These are phyloP conservation scores for Picea sitchensis DNA, from an alignment of 75 land plant species.

Conservation along the genomic window DNA sequence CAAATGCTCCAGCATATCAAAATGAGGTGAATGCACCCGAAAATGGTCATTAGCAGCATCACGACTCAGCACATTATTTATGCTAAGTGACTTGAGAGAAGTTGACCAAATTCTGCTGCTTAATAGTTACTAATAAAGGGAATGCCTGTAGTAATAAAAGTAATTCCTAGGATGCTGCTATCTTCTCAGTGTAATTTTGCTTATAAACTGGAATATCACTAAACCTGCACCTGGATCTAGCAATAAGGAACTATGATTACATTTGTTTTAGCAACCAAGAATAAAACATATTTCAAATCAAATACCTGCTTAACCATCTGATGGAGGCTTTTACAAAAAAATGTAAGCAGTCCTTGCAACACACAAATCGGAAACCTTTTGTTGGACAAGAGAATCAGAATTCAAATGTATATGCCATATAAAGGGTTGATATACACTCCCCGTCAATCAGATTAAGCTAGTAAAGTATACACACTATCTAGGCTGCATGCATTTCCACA, in stretches of 20 bases:
- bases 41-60: background rate
- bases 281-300: background rate
- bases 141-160: background rate
- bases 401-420: background rate
- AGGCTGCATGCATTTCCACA: no score
- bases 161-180: background rate
- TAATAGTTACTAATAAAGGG: background rate
- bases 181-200: background rate
- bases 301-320: slow-evolving; percentile 5
- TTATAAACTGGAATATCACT: background rate
- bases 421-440: background rate
- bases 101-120: background rate
- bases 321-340: background rate
- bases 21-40: background rate
- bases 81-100: background rate
- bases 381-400: background rate
- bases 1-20: slow-evolving; percentile 4
- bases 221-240: background rate
- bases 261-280: background rate
- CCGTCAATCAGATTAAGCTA: background rate
- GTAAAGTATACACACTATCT: background rate
- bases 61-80: background rate
- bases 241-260: background rate
- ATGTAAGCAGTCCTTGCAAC: background rate
- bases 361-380: background rate